These are phyloP conservation scores for Penicillium sclerotigenum DNA, from an alignment of 2,329 filamentous ascomycete genomes.

Conservation along the genomic window DNA sequence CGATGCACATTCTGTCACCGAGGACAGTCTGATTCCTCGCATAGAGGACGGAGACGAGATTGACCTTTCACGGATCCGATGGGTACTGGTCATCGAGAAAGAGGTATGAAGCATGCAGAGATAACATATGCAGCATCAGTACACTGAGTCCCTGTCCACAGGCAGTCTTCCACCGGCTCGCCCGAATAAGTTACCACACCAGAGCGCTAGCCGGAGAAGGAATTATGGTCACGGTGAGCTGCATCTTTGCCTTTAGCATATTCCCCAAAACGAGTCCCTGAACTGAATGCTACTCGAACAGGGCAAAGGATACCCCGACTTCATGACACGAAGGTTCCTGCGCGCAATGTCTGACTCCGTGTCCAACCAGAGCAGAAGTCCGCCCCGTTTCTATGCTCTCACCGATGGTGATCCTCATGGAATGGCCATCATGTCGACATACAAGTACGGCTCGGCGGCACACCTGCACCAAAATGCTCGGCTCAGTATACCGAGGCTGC, in stretches of 20 bases:
- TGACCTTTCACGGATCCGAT: conserved; percentile 48
- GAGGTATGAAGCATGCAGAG: conserved; percentile 45
- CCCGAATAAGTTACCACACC: conserved; percentile 48
- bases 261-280: not conserved
- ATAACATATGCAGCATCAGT: not conserved
- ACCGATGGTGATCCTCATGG: conserved; percentile 63
- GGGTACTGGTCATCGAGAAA: conserved; percentile 63
- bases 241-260: not conserved
- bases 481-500: conserved; percentile 47
- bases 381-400: conserved; percentile 50
- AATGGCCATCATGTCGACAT: conserved; percentile 60
- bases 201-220: conserved; percentile 44
- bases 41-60: conserved; percentile 46
- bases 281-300: conserved; percentile 22
- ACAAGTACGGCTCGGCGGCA: conserved; percentile 59
- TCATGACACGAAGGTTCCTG: conserved; percentile 56
- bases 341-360: conserved; percentile 42
- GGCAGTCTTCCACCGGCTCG: conserved; percentile 60
- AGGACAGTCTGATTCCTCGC: conserved; percentile 54
- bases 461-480: conserved; percentile 53
- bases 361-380: conserved; percentile 23
- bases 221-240: conserved; percentile 55
- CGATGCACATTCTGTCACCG: conserved; percentile 39
- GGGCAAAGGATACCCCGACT: conserved; percentile 65
- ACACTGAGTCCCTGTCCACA: conserved; percentile 23